phyloP scores from a whole-genome alignment of 2,329 filamentous ascomycete genomes.

The Phaeosphaeria sp. region DNA sequence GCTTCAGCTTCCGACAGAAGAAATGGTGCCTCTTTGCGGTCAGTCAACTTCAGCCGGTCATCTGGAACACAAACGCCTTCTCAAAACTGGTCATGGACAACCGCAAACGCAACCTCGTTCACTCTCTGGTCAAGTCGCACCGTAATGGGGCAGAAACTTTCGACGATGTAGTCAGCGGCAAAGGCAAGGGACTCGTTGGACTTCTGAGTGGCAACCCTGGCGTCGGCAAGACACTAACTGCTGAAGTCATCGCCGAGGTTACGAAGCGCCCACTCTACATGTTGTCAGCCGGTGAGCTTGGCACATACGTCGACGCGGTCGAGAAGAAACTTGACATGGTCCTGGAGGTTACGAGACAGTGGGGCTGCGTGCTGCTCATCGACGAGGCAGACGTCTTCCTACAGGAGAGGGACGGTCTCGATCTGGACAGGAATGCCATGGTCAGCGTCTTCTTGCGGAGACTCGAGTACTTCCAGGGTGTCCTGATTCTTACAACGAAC shows the following conservation, averaged over 20 bases:
- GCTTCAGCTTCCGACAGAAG: slow-evolving; percentile 26
- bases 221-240: slow-evolving; percentile 29
- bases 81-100: slow-evolving; percentile 47
- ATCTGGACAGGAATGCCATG: slow-evolving; percentile 82
- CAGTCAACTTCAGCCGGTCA: slow-evolving; percentile 49
- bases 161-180: slow-evolving; percentile 56
- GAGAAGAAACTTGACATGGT: slow-evolving; percentile 73
- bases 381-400: slow-evolving; percentile 69
- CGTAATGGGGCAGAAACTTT: slow-evolving; percentile 51
- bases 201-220: slow-evolving; percentile 28
- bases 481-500: slow-evolving; percentile 87
- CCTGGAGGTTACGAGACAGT: slow-evolving; percentile 8
- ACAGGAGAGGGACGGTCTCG: slow-evolving; percentile 71
- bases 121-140: slow-evolving; percentile 75
- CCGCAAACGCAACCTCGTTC: slow-evolving; percentile 22
- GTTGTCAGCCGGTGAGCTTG: slow-evolving; percentile 79
- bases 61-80: slow-evolving; percentile 52
- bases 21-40: slow-evolving; percentile 36
- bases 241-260: slow-evolving; percentile 17
- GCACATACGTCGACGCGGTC: slow-evolving; percentile 56
- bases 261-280: slow-evolving; percentile 61
- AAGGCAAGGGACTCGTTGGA: slow-evolving; percentile 32
- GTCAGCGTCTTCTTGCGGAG: slow-evolving; percentile 85
- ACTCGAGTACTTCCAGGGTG: slow-evolving; percentile 88
- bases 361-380: slow-evolving; percentile 62